phyloP scores from a whole-genome alignment of 257 asterid species.

The Ehretia macrophylla region DNA sequence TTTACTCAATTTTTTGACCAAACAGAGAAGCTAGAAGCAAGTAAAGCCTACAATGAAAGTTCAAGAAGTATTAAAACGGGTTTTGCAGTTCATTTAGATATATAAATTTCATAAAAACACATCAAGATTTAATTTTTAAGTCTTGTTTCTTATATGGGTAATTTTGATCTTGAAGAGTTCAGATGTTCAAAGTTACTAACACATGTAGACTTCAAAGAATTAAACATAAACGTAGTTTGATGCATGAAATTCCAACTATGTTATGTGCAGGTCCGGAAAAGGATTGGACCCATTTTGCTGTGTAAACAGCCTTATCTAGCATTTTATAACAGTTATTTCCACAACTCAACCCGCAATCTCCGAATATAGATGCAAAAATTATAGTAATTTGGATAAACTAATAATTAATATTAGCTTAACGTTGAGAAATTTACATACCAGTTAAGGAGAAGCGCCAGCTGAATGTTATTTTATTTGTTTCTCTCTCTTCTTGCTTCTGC shows the following conservation, averaged over 20 bases:
- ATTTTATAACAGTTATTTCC: too few species aligned
- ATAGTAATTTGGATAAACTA: too few species aligned
- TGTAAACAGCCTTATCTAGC: too few species aligned
- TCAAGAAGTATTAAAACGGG: conserved; percentile 6
- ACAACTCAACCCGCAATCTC: too few species aligned
- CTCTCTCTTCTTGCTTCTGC: not conserved
- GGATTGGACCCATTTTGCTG: too few species aligned
- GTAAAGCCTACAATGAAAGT: conserved; percentile 9
- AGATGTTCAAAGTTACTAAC: not conserved
- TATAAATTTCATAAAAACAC: not conserved
- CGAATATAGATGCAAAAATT: not conserved
- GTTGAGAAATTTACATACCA: not conserved
- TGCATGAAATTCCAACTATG: too few species aligned
- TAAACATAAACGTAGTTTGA: too few species aligned
- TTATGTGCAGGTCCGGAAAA: too few species aligned
- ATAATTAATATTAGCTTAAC: too few species aligned
- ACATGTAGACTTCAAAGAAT: not conserved
- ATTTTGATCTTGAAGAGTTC: not conserved
- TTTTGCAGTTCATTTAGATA: not conserved
- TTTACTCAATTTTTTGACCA: not conserved
- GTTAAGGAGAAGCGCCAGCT: not conserved
- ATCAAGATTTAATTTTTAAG: conserved; percentile 4
- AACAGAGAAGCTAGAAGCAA: conserved; percentile 15
- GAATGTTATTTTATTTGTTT: too few species aligned
- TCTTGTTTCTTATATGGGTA: not conserved